A percentile compares a stretch with the other conserved stretches of the same genome.
Evolutionary conservation across 805 yeast genomes (phyloP).

Genomic region (Hanseniaspora mollemarum): DNA sequence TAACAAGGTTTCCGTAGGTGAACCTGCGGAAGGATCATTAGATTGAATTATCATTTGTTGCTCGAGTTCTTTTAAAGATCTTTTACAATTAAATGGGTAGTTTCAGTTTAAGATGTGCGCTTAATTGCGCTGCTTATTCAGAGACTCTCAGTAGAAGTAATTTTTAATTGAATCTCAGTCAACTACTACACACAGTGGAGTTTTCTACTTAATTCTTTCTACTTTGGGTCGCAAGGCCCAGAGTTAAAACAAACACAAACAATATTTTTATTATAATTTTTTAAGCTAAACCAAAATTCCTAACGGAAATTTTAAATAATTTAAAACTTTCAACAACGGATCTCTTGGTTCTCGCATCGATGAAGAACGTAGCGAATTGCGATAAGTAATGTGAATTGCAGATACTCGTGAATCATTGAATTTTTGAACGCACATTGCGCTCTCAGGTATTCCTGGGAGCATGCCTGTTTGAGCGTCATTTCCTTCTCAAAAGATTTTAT

Average conservation of each 20-base stretch:
- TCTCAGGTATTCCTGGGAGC: conserved; percentile 33
- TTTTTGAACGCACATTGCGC: conserved; percentile 40
- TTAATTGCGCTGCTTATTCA: conserved; percentile 25
- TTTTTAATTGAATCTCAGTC: neutral
- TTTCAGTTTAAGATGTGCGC: conserved; percentile 22
- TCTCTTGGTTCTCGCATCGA: conserved; percentile 38
- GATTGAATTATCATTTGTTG: conserved; percentile 20
- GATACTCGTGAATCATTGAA: conserved; percentile 35
- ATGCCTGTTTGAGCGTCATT: conserved; percentile 36
- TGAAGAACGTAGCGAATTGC: conserved; percentile 39
- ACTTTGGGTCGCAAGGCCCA: conserved; percentile 18
- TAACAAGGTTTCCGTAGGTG: conserved; percentile 38
- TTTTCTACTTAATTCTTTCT: conserved; percentile 19
- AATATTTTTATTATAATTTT: conserved; percentile 17
- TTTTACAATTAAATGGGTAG: neutral
- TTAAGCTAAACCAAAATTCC: conserved; percentile 19
- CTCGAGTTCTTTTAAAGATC: conserved; percentile 7
- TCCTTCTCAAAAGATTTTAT: conserved; percentile 27
- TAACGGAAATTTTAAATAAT: conserved; percentile 23
- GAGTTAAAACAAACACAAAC: conserved; percentile 21
- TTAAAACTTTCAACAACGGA: conserved; percentile 35
- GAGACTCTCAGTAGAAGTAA: conserved; percentile 3
- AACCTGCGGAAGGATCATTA: conserved; percentile 34
- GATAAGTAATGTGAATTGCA: conserved; percentile 34
- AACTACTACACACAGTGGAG: conserved; percentile 22